Evolutionary conservation across 2,329 filamentous ascomycete genomes (phyloP).

Genomic region (Teratosphaeria epicoccoides): DNA sequence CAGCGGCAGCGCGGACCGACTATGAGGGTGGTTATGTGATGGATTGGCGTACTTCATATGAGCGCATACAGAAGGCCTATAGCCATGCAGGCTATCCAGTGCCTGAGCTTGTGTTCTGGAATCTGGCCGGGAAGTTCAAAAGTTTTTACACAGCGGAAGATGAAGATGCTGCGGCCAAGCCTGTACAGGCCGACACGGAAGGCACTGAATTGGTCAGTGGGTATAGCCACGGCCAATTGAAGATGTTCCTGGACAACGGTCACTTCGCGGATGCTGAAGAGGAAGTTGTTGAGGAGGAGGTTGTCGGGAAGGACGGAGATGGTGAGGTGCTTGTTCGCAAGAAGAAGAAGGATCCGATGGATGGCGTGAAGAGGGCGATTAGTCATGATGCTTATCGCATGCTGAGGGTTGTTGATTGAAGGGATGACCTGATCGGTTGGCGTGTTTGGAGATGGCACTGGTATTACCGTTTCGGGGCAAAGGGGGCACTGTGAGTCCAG

Average conservation of each 20-base stretch:
- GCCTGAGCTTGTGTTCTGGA: constrained; percentile 52
- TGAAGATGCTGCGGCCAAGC: constrained; percentile 34
- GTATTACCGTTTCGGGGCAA: background rate
- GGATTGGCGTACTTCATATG: constrained; percentile 38
- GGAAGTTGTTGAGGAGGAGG: constrained; percentile 3
- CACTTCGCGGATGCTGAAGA: constrained; percentile 33
- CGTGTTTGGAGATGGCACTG: too few relatives aligned
- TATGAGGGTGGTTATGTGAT: background rate
- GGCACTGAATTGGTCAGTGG: constrained; percentile 44
- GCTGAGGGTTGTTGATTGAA: constrained; percentile 45
- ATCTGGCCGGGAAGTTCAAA: constrained; percentile 37
- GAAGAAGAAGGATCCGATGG: constrained; percentile 35
- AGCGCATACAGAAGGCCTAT: constrained; percentile 40
- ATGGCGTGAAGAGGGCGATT: constrained; percentile 41
- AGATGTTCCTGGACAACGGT: constrained; percentile 45
- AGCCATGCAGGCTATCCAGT: constrained; percentile 44
- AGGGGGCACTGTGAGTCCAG: too few relatives aligned
- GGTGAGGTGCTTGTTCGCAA: constrained; percentile 17
- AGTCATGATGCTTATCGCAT: constrained; percentile 46
- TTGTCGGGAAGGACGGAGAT: constrained; percentile 15
- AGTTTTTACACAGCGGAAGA: background rate
- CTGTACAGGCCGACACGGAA: constrained; percentile 35
- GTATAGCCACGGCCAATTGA: constrained; percentile 49
- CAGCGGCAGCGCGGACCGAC: constrained; percentile 16
- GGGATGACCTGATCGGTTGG: too few relatives aligned